Conservation (phyloP, 805 yeast species). For the Diddensiella caesifluorescens region DNA sequence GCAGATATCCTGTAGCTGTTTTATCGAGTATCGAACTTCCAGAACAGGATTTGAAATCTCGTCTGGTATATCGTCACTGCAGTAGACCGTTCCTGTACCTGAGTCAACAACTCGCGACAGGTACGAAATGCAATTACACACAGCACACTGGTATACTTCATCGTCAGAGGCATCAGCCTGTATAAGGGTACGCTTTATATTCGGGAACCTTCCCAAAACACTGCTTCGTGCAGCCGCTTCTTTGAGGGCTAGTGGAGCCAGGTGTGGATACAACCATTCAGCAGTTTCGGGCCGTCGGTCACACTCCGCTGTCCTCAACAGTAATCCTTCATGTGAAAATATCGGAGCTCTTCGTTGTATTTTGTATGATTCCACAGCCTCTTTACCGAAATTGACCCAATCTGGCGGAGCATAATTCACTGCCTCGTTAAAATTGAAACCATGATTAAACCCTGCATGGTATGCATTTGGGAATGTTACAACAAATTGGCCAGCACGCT, state of each 20-base stretch:
- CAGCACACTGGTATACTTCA: slow-evolving; percentile 19
- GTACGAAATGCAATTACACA: slow-evolving; percentile 24
- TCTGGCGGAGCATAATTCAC: slow-evolving; percentile 39
- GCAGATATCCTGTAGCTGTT: slow-evolving; percentile 4
- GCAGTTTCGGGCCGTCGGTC: slow-evolving; percentile 21
- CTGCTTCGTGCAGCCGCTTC: slow-evolving; percentile 11
- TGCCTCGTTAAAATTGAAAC: slow-evolving; percentile 54
- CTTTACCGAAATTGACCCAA: slow-evolving; percentile 34
- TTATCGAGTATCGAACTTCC: slow-evolving; percentile 8
- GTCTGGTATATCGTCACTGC: slow-evolving; percentile 12
- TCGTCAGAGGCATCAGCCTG: slow-evolving; percentile 19
- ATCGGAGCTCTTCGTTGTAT: slow-evolving; percentile 29
- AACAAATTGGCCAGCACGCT: slow-evolving; percentile 73
- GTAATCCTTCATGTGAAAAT: slow-evolving; percentile 34
- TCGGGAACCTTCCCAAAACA: slow-evolving; percentile 1
- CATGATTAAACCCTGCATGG: slow-evolving; percentile 83
- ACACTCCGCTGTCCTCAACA: slow-evolving; percentile 21
- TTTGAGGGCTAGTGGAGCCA: slow-evolving; percentile 11
- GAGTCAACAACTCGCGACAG: slow-evolving; percentile 19
- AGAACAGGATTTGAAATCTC: slow-evolving; percentile 1
- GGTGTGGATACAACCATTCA: slow-evolving; percentile 18
- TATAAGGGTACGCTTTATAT: slow-evolving; percentile 1
- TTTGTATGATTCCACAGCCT: slow-evolving; percentile 29
- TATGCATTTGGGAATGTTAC: slow-evolving; percentile 85
- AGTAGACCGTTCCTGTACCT: slow-evolving; percentile 10